Conservation (phyloP, 306 rosid species). For the Vicia villosa region DNA sequence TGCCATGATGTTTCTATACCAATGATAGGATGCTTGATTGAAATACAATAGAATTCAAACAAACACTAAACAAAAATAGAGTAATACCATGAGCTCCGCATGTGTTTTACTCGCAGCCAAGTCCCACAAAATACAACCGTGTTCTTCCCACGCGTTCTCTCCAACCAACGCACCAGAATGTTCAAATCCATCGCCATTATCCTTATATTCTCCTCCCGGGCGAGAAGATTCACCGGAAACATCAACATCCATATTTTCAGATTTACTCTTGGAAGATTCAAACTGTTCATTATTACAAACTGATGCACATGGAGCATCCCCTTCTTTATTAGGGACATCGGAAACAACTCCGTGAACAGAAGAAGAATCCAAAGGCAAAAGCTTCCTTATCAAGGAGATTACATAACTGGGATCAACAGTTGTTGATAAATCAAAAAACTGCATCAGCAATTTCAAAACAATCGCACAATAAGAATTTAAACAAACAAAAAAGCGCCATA, state of each 20-base stretch:
- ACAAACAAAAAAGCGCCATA: too few species aligned
- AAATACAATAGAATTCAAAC: not conserved
- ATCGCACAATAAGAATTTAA: conserved; percentile 21
- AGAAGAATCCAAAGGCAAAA: conserved; percentile 54
- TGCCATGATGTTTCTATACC: not conserved
- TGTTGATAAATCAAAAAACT: conserved; percentile 84
- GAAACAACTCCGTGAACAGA: conserved; percentile 24
- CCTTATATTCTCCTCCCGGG: conserved; percentile 36
- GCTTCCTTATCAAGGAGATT: conserved; percentile 85
- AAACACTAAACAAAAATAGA: conserved; percentile 22
- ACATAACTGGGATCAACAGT: conserved; percentile 93
- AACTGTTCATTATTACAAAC: conserved; percentile 10
- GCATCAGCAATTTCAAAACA: conserved; percentile 40
- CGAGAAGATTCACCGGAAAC: conserved; percentile 38
- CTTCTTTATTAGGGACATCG: conserved; percentile 34
- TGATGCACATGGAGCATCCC: conserved; percentile 31
- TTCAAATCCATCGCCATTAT: conserved; percentile 23
- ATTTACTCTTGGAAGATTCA: conserved; percentile 20
- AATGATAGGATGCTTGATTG: conserved; percentile 11
- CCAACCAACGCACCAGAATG: conserved; percentile 24
- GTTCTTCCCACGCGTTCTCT: conserved; percentile 77
- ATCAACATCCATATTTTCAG: conserved; percentile 56
- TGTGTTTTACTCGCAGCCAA: conserved; percentile 77
- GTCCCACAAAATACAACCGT: conserved; percentile 92
- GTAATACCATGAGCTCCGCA: conserved; percentile 85